phyloP scores from a whole-genome alignment of 1,139 yeast genomes.

The Taphrina pruni region DNA sequence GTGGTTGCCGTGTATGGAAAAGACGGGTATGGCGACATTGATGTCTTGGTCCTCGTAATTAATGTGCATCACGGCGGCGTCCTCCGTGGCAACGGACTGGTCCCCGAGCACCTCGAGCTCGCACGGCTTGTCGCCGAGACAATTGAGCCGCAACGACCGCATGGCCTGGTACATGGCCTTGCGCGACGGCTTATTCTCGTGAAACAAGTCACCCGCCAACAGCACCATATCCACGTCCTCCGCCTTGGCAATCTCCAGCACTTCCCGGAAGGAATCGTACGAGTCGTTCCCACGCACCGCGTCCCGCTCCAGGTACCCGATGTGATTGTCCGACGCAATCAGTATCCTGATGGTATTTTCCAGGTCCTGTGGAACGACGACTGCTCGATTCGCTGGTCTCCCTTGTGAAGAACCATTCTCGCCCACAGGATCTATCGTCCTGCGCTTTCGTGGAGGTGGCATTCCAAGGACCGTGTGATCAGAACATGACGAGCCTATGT shows the following conservation, averaged over 20 bases:
- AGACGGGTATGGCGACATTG: constrained; percentile 88
- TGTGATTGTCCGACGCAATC: constrained; percentile 94
- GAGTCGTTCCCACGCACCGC: constrained; percentile 91
- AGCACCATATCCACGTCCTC: constrained; percentile 74
- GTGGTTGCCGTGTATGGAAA: constrained; percentile 94
- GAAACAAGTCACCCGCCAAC: constrained; percentile 94
- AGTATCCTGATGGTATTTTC: constrained; percentile 70
- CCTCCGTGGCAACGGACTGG: constrained; percentile 65
- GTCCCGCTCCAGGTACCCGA: constrained; percentile 88
- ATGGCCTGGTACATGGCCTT: constrained; percentile 86
- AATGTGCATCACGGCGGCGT: constrained; percentile 64
- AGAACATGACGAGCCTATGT: too few species aligned
- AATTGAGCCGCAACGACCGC: constrained; percentile 68
- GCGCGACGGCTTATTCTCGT: constrained; percentile 84
- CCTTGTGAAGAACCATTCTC: not conserved
- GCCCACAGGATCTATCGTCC: constrained; percentile 1
- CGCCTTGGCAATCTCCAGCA: constrained; percentile 67
- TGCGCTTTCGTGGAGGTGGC: constrained; percentile 2
- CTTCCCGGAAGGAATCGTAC: constrained; percentile 84
- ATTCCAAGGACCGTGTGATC: not conserved
- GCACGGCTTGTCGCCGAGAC: constrained; percentile 88
- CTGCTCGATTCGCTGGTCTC: not conserved
- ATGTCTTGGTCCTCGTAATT: constrained; percentile 90
- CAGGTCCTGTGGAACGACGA: not conserved
- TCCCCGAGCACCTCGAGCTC: constrained; percentile 84